Evolutionary conservation across 2,329 filamentous ascomycete species (phyloP).

Genomic region (Penicillium digitatum): DNA sequence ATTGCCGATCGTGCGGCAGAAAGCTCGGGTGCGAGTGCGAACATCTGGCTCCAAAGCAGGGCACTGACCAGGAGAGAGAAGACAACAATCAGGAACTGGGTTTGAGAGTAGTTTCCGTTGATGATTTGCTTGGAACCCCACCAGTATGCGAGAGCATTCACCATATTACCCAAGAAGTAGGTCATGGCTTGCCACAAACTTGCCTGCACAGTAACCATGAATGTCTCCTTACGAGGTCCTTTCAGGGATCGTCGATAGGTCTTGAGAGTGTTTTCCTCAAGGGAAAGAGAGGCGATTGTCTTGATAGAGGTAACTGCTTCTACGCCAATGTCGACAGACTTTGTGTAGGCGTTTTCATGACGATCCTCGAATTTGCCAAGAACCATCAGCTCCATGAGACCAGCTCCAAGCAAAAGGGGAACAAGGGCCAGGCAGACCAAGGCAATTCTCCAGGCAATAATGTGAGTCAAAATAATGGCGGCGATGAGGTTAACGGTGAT

Average conservation of each 20-base stretch:
- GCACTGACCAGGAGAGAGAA: constrained; percentile 68
- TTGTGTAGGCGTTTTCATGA: constrained; percentile 50
- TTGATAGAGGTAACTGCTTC: constrained; percentile 53
- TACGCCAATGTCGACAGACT: constrained; percentile 50
- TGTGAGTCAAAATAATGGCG: constrained; percentile 64
- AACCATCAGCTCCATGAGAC: constrained; percentile 63
- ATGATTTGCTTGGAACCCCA: constrained; percentile 71
- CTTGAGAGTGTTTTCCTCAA: constrained; percentile 48
- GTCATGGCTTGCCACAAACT: constrained; percentile 47
- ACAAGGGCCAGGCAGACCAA: constrained; percentile 67
- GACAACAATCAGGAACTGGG: constrained; percentile 71
- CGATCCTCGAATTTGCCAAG: constrained; percentile 57
- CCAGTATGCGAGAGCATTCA: constrained; percentile 75
- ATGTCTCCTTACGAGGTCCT: constrained; percentile 49
- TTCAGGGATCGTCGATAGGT: constrained; percentile 46
- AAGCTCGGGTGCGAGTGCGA: constrained; percentile 71
- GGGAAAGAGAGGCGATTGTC: constrained; percentile 50
- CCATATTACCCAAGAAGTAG: constrained; percentile 55
- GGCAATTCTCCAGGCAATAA: constrained; percentile 72
- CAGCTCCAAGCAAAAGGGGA: constrained; percentile 64
- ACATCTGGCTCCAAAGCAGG: constrained; percentile 69
- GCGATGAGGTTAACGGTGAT: constrained; percentile 65
- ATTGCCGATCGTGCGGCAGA: constrained; percentile 62
- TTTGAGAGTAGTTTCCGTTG: constrained; percentile 60
- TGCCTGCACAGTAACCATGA: constrained; percentile 47